Percentiles rank a stretch among this genome's conserved stretches.
Conservation (phyloP, 495 filamentous ascomycete species). For the Daldinia decipiens region DNA sequence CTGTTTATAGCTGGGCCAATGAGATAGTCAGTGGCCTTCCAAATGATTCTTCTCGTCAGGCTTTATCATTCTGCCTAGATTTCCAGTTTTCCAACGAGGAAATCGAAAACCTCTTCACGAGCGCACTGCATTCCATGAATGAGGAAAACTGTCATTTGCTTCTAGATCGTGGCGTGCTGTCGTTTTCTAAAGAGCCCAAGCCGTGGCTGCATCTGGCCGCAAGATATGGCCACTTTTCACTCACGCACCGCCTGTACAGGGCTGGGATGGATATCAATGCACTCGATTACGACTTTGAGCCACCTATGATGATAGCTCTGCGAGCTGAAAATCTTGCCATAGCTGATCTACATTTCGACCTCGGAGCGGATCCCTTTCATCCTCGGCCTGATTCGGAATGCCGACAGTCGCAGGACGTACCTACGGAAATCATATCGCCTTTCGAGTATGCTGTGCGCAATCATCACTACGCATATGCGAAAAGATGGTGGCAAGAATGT, state of each 20-base stretch:
- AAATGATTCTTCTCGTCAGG: neutral
- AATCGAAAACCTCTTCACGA: slow-evolving; percentile 5
- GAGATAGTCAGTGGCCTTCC: neutral
- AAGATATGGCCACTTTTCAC: neutral
- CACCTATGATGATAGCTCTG: slow-evolving; percentile 24
- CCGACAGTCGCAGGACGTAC: neutral
- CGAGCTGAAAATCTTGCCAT: neutral
- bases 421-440: slow-evolving; percentile 11
- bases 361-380: slow-evolving; percentile 32
- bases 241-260: slow-evolving; percentile 17
- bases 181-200: neutral
- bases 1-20: slow-evolving; percentile 7
- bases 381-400: slow-evolving; percentile 15
- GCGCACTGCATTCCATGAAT: neutral
- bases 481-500: slow-evolving; percentile 23
- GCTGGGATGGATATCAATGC: slow-evolving; percentile 30
- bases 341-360: slow-evolving; percentile 16
- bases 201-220: slow-evolving; percentile 30
- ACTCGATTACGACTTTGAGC: neutral
- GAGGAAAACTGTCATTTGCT: slow-evolving; percentile 10
- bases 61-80: slow-evolving; percentile 18
- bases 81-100: slow-evolving; percentile 2
- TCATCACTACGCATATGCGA: neutral
- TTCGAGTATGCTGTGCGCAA: slow-evolving; percentile 25
- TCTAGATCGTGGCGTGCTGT: slow-evolving; percentile 12